Conservation (phyloP, 352 stramenopile genomes). For the Globisporangium camurandrum region DNA sequence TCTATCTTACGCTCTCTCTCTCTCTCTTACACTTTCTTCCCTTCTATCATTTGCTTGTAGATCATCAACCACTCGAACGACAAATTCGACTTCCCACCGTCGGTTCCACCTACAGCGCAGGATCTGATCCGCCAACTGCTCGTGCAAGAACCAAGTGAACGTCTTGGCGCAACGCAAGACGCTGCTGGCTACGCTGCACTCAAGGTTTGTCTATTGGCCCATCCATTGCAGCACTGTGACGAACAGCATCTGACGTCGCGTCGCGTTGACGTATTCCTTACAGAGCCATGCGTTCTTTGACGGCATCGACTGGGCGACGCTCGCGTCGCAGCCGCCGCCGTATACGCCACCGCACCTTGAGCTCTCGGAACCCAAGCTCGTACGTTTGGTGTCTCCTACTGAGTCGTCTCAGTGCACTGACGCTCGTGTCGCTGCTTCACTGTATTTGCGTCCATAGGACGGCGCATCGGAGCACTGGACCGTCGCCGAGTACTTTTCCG, state of each 20-base stretch:
- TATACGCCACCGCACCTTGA: constrained; percentile 49
- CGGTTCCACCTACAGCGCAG: constrained; percentile 52
- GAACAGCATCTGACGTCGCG: not conserved
- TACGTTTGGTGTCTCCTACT: constrained; percentile 8
- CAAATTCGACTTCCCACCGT: constrained; percentile 65
- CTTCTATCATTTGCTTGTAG: constrained; percentile 23
- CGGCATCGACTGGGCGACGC: constrained; percentile 62
- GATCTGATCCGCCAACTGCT: constrained; percentile 76
- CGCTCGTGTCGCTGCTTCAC: not conserved
- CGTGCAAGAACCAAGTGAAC: constrained; percentile 53
- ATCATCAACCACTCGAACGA: constrained; percentile 79
- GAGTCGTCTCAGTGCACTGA: not conserved
- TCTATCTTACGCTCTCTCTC: too few species aligned
- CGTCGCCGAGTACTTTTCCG: constrained; percentile 73
- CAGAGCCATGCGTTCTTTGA: constrained; percentile 78
- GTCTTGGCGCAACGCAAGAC: constrained; percentile 61
- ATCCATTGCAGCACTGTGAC: not conserved
- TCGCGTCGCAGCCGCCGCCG: constrained; percentile 42
- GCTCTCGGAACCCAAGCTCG: constrained; percentile 52
- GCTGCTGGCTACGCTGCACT: constrained; percentile 60
- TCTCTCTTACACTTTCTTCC: too few species aligned
- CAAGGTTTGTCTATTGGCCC: constrained; percentile 27
- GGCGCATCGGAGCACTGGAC: constrained; percentile 71
- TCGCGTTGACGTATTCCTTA: not conserved
- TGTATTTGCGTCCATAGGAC: constrained; percentile 25